Percentiles rank a stretch among this genome's conserved stretches.
Conservation (phyloP, 371 early-diverging fungal species). For the Haplosporangium sp. region DNA sequence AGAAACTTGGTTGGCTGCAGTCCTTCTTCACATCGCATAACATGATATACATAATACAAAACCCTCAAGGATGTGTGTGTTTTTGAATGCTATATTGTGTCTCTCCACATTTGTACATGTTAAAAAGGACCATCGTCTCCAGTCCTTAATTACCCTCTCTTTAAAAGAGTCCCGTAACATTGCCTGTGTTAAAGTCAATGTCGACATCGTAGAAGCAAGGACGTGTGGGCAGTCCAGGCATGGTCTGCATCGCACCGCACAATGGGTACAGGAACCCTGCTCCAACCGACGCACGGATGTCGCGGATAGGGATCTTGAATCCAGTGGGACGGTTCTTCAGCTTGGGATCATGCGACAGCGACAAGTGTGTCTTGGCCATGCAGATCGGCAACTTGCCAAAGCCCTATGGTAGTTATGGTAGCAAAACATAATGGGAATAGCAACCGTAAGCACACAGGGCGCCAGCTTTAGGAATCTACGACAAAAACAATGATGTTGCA, state of each 20-base stretch:
- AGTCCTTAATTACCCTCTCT: background rate
- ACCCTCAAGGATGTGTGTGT: too few species aligned
- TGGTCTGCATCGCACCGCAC: conserved; percentile 95
- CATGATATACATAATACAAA: too few species aligned
- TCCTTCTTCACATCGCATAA: too few species aligned
- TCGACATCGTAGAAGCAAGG: conserved; percentile 98
- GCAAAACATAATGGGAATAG: too few species aligned
- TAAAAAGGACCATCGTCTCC: too few species aligned
- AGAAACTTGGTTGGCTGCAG: too few species aligned
- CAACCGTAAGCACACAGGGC: background rate
- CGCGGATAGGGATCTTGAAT: conserved; percentile 93
- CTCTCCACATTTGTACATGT: too few species aligned
- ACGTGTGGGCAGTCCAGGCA: conserved; percentile 97
- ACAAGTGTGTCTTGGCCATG: conserved; percentile 98
- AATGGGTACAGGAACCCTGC: conserved; percentile 97
- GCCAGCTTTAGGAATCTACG: background rate
- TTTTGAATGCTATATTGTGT: too few species aligned
- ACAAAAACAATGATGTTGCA: background rate
- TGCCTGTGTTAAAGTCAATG: conserved; percentile 86
- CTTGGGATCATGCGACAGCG: conserved; percentile 90
- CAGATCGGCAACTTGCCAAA: conserved; percentile 92
- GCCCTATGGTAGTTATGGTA: conserved; percentile 59
- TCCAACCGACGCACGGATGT: conserved; percentile 93
- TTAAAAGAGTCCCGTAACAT: conserved; percentile 90
- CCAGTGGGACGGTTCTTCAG: conserved; percentile 93